These are phyloP conservation scores for Gaeumannomyces tritici DNA, from an alignment of 2,329 filamentous ascomycete genomes.

Conservation along the genomic window DNA sequence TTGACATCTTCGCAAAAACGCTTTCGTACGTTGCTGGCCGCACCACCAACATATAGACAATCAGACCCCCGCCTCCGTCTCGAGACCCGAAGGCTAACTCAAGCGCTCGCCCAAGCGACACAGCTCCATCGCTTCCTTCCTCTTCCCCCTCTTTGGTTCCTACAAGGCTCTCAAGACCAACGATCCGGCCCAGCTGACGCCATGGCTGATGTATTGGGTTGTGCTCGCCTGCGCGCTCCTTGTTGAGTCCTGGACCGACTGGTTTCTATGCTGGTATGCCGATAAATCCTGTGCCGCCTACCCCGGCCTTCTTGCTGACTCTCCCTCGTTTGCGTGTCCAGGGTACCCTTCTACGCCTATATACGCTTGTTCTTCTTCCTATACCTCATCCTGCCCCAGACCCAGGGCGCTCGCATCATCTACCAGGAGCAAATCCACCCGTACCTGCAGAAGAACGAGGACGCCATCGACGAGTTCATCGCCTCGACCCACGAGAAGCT, in stretches of 20 bases:
- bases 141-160: conserved; percentile 92
- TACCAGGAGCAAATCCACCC: conserved; percentile 83
- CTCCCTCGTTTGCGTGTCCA: conserved; percentile 16
- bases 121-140: conserved; percentile 78
- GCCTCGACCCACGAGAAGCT: conserved; percentile 69
- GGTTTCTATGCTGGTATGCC: conserved; percentile 69
- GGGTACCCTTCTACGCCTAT: conserved; percentile 91
- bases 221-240: conserved; percentile 75
- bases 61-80: not conserved
- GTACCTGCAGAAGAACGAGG: conserved; percentile 79
- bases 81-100: conserved; percentile 2
- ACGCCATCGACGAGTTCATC: conserved; percentile 84
- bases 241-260: conserved; percentile 79
- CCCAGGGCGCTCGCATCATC: conserved; percentile 80
- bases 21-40: conserved; percentile 53
- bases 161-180: conserved; percentile 95
- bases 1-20: conserved; percentile 67
- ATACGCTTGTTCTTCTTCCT: conserved; percentile 78
- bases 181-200: conserved; percentile 79
- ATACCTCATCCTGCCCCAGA: conserved; percentile 94
- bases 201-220: conserved; percentile 99
- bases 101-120: not conserved
- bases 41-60: not conserved
- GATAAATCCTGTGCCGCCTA: not conserved
- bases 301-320: conserved; percentile 4